These are phyloP conservation scores for Trichoderma afroharzianum DNA, from an alignment of 2,329 filamentous ascomycete genomes.

Conservation along the genomic window DNA sequence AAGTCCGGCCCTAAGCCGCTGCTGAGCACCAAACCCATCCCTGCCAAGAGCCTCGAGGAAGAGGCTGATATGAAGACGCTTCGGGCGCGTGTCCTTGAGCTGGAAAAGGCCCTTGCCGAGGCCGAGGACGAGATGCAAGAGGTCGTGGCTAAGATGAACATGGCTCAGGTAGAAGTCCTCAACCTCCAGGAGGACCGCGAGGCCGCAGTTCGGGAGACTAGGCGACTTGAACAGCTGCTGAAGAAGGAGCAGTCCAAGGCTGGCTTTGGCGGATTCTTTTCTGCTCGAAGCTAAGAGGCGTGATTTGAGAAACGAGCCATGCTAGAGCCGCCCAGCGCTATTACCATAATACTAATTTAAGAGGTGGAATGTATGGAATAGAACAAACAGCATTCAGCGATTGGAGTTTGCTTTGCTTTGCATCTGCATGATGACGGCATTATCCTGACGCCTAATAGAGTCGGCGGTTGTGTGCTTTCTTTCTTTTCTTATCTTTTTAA, in stretches of 20 bases:
- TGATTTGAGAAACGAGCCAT: background rate
- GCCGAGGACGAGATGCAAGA: conserved; percentile 75
- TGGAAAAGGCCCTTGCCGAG: conserved; percentile 66
- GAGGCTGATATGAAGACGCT: conserved; percentile 72
- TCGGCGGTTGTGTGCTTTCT: background rate
- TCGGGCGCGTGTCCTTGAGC: conserved; percentile 73
- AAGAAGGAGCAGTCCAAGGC: conserved; percentile 59
- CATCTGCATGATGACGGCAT: conserved; percentile 20
- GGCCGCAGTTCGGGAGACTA: conserved; percentile 68
- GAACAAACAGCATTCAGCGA: conserved; percentile 36
- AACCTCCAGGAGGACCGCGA: conserved; percentile 74
- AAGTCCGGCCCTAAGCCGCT: conserved; percentile 27
- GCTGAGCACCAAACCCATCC: conserved; percentile 41
- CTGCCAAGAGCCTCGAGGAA: conserved; percentile 65
- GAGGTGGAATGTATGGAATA: background rate
- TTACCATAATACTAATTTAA: background rate
- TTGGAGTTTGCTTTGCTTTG: conserved; percentile 30
- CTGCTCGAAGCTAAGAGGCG: background rate
- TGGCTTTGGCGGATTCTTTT: conserved; percentile 14
- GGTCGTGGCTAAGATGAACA: conserved; percentile 75
- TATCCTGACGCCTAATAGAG: background rate
- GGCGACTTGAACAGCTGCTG: conserved; percentile 64
- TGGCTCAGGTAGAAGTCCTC: conserved; percentile 77
- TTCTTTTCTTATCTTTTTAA: background rate
- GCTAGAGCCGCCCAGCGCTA: background rate